These are phyloP conservation scores for Xylariaceae sp. DNA, from an alignment of 2,329 filamentous ascomycete genomes.

Conservation along the genomic window DNA sequence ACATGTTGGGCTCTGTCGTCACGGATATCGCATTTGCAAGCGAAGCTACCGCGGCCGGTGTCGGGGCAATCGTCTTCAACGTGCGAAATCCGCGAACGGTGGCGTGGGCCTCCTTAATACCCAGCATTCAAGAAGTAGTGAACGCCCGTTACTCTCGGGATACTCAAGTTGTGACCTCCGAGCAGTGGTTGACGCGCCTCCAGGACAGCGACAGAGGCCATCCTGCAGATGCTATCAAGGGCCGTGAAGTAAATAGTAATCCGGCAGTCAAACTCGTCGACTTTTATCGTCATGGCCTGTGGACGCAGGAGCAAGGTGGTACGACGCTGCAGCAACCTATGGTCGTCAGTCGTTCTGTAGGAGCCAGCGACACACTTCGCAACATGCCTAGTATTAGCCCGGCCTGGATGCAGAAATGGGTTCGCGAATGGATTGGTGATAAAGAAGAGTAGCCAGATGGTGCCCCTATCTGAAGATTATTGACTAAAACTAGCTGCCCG, in stretches of 20 bases:
- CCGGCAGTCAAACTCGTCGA: constrained; percentile 30
- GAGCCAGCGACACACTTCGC: constrained; percentile 25
- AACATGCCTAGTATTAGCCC: constrained; percentile 23
- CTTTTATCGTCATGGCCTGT: constrained; percentile 25
- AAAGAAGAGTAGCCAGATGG: neutral
- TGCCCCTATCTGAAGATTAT: too few species aligned
- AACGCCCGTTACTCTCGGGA: neutral
- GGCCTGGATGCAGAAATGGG: constrained; percentile 34
- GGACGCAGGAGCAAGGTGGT: neutral
- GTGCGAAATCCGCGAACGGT: constrained; percentile 7
- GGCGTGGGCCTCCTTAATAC: constrained; percentile 1
- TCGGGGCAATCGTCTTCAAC: constrained; percentile 8
- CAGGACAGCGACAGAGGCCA: neutral
- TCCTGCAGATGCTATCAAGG: neutral
- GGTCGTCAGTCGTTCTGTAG: constrained; percentile 12
- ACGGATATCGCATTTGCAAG: constrained; percentile 1
- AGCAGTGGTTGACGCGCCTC: neutral
- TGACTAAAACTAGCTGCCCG: too few species aligned
- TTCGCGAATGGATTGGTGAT: constrained; percentile 16
- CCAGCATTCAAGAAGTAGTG: neutral
- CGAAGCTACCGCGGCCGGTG: neutral
- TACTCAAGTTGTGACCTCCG: neutral
- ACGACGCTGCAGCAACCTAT: constrained; percentile 8
- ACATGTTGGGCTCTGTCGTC: constrained; percentile 6
- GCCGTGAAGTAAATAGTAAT: constrained; percentile 11